Base-by-base conservation (phyloP, 148 eudicot genomes). In the Pharnaceum exiguum region DNA sequence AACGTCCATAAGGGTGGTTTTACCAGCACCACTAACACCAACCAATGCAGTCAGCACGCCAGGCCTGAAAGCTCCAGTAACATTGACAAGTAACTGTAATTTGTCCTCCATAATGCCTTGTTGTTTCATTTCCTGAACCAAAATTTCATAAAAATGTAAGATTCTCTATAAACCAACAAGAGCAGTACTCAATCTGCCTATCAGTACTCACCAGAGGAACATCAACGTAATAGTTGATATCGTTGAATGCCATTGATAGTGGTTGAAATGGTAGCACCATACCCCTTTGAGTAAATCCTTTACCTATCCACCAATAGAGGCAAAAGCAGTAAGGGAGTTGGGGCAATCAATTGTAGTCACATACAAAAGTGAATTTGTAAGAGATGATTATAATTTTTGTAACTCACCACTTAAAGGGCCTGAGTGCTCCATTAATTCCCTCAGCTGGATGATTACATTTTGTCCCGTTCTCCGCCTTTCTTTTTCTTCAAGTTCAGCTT, bases 1-100 rank as follows among this genome's bases (percentile, higher is more conserved):
- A 16, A 93, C 96, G 58, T 93, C 99, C 99, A 93, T 93, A 12
- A 93, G 96, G 28, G 99, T 93, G 51, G 99, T 93, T 86, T 93
- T 93, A 45, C 99, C 99, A 51, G 99, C 99, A 73, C 99, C 99
- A 50, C 99, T 93, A 35, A 86, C 96, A 54, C 99, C 96, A 52
- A 93, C 99, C 63, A 93, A 71, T 69, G 99, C 99, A 54, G 99
- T 88, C 23, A 93, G 96, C 54, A 93, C 87, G 16, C 96, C 89
- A 39, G 99, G 99, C 80, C 95, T 85, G 69, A 93, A 93, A 59
- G 95, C 91, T 68, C 99, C 99, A 10, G 90, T 93, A 25, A 93
- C 77, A 64, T 88, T 67, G 37, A 78, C 77, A 66, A 93, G 63
- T 70, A 93, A 60, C 71, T 89, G 99, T 61, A 93, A 36, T 71